Base-by-base conservation (phyloP, 768 basidiomycete genomes). In the Lactifluus echinatus region DNA sequence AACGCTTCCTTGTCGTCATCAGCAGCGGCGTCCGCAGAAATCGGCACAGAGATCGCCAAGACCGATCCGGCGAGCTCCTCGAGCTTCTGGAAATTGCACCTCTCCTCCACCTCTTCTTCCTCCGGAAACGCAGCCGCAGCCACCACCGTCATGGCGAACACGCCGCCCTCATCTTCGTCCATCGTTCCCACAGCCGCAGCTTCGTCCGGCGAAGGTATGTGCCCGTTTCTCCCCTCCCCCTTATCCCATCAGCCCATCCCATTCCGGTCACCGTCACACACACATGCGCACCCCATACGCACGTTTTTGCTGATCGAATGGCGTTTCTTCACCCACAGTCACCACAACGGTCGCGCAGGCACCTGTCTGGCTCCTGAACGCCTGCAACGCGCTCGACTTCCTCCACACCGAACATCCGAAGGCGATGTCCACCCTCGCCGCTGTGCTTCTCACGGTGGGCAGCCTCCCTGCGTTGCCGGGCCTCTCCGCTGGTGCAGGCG, bases 401-500 rank as follows among this genome's bases (percentile, higher is more conserved):
- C 79, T 90, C 52, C 80, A 81, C 10, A 78, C 75, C 58, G 88
- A 89, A 63, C 87, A 90, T 63, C 88, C 88, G 10, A 84, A 84
- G 66, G 79, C 75, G 5, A 82, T 88, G 84, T 83, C 79, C 59
- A 78, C 86, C 33, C 68, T 89, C 51, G 85, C 85, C 61, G 87
- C 87, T 7, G 81, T 90, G 51, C 78, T 90, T 57, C 86, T 90
- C 66, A 87, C 87, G 2, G 84, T 84, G 31, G 88, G 87, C 34
- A 82, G 84, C 31, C 74, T 90, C 42, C 87, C 87, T 0, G 72
- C 85, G 0, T 78, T 89, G 31, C 87, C 87, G 21, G 85, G 77
- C 2, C 79, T 89, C 65, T 75, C 75, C 48, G 81, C 81, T 0
- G 84, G 82, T 19, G 84, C 82, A 4, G 86, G 87, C 21, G 87